phyloP scores from a whole-genome alignment of 345 rosid genomes.

The Dimocarpus longan region DNA sequence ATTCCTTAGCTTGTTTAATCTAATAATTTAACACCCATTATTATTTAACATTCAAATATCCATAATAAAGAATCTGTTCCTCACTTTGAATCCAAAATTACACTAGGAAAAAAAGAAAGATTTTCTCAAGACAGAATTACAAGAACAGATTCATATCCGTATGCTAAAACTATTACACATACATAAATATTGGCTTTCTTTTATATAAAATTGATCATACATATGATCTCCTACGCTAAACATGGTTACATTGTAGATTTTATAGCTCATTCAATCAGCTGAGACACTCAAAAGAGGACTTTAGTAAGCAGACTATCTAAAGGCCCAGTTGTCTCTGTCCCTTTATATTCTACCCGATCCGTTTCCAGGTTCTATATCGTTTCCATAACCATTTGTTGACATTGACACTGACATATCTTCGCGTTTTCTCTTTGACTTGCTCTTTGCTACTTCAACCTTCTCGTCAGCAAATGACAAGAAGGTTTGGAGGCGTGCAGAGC shows the following conservation, averaged over 20 bases:
- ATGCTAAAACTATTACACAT: not conserved
- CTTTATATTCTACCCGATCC: slow-evolving; percentile 23
- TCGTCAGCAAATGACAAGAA: slow-evolving; percentile 70
- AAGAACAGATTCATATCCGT: not conserved
- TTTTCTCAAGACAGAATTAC: not conserved
- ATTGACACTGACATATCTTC: slow-evolving; percentile 22
- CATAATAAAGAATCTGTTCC: too few relatives aligned
- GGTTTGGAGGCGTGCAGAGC: slow-evolving; percentile 53
- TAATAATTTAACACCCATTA: too few relatives aligned
- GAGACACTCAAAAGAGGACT: not conserved
- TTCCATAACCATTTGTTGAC: slow-evolving; percentile 20
- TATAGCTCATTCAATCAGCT: not conserved
- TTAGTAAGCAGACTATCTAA: slow-evolving; percentile 5
- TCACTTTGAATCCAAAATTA: not conserved
- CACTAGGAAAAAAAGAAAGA: not conserved
- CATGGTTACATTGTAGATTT: not conserved
- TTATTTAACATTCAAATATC: too few relatives aligned
- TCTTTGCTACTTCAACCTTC: slow-evolving; percentile 49
- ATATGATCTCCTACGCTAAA: not conserved
- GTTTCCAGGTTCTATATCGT: slow-evolving; percentile 19
- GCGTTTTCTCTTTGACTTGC: slow-evolving; percentile 64
- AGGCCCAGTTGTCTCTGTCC: slow-evolving; percentile 17
- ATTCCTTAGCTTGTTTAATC: too few relatives aligned
- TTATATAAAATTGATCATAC: not conserved
- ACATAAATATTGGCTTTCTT: not conserved